Evolutionary conservation across 805 yeast species (phyloP), one percentile per base, ranked within the genome.

Genomic region (Teunomyces stri): DNA sequence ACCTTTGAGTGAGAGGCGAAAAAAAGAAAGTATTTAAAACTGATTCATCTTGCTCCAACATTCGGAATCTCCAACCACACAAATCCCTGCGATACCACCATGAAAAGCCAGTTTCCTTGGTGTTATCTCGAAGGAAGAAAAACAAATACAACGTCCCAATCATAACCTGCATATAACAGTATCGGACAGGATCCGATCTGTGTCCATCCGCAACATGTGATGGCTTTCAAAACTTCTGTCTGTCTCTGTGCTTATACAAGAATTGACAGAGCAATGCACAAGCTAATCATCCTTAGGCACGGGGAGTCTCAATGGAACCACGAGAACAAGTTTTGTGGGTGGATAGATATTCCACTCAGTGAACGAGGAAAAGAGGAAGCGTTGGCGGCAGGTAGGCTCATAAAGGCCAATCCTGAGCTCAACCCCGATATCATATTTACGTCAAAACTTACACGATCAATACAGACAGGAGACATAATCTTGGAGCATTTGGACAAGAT

Each of bases 221-320:
- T 25, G 27, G 27, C 27, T 6, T 7, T 9, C 27, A 9, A 7
- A 25, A 25, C 27, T 7, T 6, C 27, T 25, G 6, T 21, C 6
- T 21, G 25, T 21, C 27, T 25, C 11, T 6, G 11, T 25, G 10
- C 2, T 25, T 25, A 25, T 25, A 3, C 27, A 4, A 31, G 16
- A 31, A 13, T 6, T 31, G n/a, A 31, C 13, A 31, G 34, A 31
- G 25, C 43, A 11, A 48, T 48, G 51, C 72, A 67, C 52, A 68
- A 68, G 49, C 61, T 72, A 39, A 66, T 72, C 13, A 68, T 72
- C 4, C 66, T 72, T 34, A 70, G 78, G 51, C 78, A 72, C 53
- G 78, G 78, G 36, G 76, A 72, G 50, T 65, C 72, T 6, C 66
- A 66, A 54, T 68, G 75, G 69, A 72, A 72, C 50, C 69, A 71